Conservation (phyloP, 176 grass and related monocot genomes). For the Musa schizocarpa region DNA sequence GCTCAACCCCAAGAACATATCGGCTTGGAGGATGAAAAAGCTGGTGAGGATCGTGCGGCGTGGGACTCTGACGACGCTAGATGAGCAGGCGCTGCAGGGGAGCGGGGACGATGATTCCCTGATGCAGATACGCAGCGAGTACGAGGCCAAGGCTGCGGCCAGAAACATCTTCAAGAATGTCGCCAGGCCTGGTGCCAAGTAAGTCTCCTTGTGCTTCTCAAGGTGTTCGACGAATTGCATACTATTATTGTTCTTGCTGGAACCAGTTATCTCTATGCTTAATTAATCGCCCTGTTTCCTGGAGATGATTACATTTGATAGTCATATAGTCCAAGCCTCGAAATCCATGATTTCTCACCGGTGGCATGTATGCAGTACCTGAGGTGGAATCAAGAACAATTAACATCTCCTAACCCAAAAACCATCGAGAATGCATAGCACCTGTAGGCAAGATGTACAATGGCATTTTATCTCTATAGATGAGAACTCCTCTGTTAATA, state of each 20-base stretch:
- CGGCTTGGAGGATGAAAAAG: slow-evolving; percentile 95
- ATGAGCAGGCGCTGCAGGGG: slow-evolving; percentile 46
- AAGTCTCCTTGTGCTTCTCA: neutral
- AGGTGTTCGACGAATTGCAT: neutral
- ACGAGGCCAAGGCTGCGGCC: slow-evolving; percentile 80
- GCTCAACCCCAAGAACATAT: slow-evolving; percentile 89
- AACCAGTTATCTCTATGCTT: neutral
- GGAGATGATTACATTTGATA: too few relatives aligned
- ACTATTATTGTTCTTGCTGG: neutral
- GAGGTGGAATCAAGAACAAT: too few relatives aligned
- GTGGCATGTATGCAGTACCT: too few relatives aligned
- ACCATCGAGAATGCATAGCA: too few relatives aligned
- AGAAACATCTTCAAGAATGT: slow-evolving; percentile 87
- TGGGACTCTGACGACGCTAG: slow-evolving; percentile 66
- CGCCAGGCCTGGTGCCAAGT: slow-evolving; percentile 63
- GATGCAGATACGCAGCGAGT: slow-evolving; percentile 69
- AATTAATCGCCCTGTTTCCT: neutral
- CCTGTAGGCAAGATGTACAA: too few relatives aligned
- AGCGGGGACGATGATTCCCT: slow-evolving; percentile 44
- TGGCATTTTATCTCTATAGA: too few relatives aligned
- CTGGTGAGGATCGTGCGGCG: slow-evolving; percentile 81
- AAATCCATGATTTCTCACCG: too few relatives aligned
- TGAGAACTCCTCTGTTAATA: too few relatives aligned
- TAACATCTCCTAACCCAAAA: too few relatives aligned
- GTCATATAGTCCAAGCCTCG: too few relatives aligned